Percentiles rank a stretch among this genome's conserved stretches.
Conservation (phyloP, 345 rosid genomes). For the Moringa oleifera region DNA sequence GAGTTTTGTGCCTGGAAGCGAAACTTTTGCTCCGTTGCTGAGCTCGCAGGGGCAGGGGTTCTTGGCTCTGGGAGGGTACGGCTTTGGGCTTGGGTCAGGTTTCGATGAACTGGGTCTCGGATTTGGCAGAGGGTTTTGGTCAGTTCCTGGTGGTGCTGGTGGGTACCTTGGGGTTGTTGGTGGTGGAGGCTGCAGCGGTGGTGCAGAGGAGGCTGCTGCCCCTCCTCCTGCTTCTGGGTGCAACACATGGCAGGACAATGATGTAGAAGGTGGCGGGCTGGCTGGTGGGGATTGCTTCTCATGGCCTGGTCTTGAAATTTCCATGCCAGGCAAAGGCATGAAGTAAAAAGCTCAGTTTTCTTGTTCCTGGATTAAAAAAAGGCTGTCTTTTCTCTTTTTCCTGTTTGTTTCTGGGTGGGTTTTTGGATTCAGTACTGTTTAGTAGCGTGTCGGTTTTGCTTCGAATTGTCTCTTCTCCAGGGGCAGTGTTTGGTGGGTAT, state of each 20-base stretch:
- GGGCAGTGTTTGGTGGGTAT: too few relatives aligned
- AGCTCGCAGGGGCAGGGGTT: constrained; percentile 11
- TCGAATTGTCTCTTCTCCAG: too few relatives aligned
- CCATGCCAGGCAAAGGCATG: constrained; percentile 30
- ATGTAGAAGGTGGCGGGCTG: constrained; percentile 10
- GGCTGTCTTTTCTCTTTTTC: background rate
- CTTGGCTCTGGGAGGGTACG: constrained; percentile 10
- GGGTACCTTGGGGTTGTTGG: background rate
- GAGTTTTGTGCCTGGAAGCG: constrained; percentile 2
- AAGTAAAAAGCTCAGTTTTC: constrained; percentile 13
- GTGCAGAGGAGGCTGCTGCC: background rate
- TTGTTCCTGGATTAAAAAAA: background rate
- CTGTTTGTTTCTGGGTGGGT: background rate
- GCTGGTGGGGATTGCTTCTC: constrained; percentile 26
- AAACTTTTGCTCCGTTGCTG: constrained; percentile 11
- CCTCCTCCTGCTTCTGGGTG: constrained; percentile 15
- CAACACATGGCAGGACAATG: constrained; percentile 28
- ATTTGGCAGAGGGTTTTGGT: constrained; percentile 18
- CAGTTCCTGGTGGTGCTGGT: constrained; percentile 3
- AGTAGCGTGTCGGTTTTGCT: too few relatives aligned
- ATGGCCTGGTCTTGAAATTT: constrained; percentile 43
- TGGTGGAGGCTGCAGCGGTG: background rate
- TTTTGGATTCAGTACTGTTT: background rate
- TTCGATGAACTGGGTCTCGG: constrained; percentile 15
- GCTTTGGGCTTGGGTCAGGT: constrained; percentile 18